These are phyloP conservation scores for Waitea zeae DNA, from an alignment of 1,284 basidiomycete species.

Conservation along the genomic window DNA sequence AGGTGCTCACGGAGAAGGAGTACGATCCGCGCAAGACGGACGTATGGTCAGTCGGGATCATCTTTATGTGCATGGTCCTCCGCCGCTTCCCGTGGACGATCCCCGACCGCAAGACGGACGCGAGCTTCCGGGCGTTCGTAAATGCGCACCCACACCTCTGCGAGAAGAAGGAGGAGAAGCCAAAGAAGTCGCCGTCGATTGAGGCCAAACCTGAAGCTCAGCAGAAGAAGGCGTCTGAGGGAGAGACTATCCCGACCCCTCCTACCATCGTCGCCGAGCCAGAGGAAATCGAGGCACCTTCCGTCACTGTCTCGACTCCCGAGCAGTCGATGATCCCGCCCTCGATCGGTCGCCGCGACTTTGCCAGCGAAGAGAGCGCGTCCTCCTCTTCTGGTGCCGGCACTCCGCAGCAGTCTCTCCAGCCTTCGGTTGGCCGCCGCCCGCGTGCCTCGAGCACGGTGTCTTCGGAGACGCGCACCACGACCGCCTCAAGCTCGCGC, in stretches of 20 bases:
- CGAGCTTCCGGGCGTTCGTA: conserved; percentile 84
- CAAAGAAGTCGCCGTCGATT: conserved; percentile 8
- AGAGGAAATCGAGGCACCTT: no score
- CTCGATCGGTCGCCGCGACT: no score
- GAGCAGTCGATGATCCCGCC: no score
- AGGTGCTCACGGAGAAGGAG: conserved; percentile 65
- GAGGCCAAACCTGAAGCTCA: conserved; percentile 1
- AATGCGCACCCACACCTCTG: conserved; percentile 82
- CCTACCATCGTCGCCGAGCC: no score
- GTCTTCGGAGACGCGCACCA: neutral
- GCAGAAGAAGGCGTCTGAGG: no score
- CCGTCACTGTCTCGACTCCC: no score
- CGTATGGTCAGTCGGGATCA: conserved; percentile 97
- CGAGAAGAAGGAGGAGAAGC: conserved; percentile 20
- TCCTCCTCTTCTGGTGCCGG: no score
- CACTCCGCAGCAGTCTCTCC: no score
- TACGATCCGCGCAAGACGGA: conserved; percentile 98
- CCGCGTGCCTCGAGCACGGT: no score
- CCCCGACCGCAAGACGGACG: conserved; percentile 87
- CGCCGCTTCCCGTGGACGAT: conserved; percentile 98
- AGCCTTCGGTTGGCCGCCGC: no score
- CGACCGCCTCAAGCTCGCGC: neutral
- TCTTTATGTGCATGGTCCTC: conserved; percentile 98
- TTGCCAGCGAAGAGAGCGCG: no score
- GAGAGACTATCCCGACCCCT: no score